These are phyloP conservation scores for Linderniella brevidens DNA, from an alignment of 257 asterid genomes.

Conservation along the genomic window DNA sequence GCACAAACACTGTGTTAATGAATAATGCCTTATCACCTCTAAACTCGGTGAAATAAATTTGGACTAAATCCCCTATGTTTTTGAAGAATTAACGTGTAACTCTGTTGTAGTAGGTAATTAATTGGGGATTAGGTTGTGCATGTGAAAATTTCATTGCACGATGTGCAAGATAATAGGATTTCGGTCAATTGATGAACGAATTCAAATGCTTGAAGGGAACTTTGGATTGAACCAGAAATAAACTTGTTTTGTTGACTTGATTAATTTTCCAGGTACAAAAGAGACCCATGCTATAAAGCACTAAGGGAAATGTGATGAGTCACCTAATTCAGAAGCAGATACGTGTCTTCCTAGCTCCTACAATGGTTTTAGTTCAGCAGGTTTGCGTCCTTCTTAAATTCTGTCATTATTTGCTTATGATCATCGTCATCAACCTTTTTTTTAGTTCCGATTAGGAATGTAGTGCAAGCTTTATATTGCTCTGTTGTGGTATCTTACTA, in stretches of 20 bases:
- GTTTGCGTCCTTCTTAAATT: conserved; percentile 17
- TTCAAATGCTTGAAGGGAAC: neutral
- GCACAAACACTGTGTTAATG: too few relatives aligned
- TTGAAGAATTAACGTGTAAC: too few relatives aligned
- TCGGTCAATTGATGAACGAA: neutral
- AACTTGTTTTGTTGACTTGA: conserved; percentile 5
- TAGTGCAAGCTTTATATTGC: neutral
- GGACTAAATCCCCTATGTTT: too few relatives aligned
- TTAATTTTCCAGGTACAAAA: conserved; percentile 54
- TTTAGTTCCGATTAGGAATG: too few relatives aligned
- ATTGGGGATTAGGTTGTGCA: too few relatives aligned
- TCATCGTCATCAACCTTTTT: neutral
- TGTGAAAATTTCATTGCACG: too few relatives aligned
- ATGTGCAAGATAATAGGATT: too few relatives aligned
- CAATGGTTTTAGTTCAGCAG: conserved; percentile 91
- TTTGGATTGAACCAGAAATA: neutral
- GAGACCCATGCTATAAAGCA: conserved; percentile 78
- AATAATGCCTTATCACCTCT: too few relatives aligned
- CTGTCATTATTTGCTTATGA: too few relatives aligned
- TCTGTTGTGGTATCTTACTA: neutral
- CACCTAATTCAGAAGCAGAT: conserved; percentile 64
- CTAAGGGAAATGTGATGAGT: conserved; percentile 78
- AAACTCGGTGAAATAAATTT: too few relatives aligned
- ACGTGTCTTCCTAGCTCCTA: conserved; percentile 88
- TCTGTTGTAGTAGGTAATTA: too few relatives aligned